phyloP scores from a whole-genome alignment of 495 filamentous ascomycete species.

The Talaromyces proteolyticus region DNA sequence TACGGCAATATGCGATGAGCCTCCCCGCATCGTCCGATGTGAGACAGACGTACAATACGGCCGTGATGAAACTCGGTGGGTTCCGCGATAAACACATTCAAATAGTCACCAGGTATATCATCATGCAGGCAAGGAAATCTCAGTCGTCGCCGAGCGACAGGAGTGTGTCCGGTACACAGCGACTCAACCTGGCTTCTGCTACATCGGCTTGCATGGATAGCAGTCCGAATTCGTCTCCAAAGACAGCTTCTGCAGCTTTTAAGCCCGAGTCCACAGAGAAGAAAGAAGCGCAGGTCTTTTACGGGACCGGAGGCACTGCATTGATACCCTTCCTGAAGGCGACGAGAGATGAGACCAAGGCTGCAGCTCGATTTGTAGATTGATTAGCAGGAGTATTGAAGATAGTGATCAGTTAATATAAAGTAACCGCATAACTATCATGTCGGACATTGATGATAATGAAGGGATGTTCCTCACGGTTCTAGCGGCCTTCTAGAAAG shows the following conservation, averaged over 20 bases:
- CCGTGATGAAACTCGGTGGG: conserved; percentile 69
- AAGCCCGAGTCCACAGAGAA: conserved; percentile 17
- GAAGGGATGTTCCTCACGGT: too few relatives aligned
- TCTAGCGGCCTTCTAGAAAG: neutral
- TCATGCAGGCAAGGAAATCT: conserved; percentile 47
- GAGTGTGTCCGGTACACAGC: conserved; percentile 9
- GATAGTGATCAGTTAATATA: neutral
- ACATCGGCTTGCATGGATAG: conserved; percentile 20
- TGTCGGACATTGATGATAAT: too few relatives aligned
- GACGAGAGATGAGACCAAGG: conserved; percentile 76
- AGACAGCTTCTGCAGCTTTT: neutral
- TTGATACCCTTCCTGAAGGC: conserved; percentile 90
- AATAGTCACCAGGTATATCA: conserved; percentile 92
- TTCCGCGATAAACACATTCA: conserved; percentile 90
- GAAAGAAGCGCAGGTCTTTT: conserved; percentile 34
- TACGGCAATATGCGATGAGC: conserved; percentile 70
- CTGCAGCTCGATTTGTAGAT: conserved; percentile 18
- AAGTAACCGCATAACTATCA: too few relatives aligned
- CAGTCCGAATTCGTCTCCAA: too few relatives aligned
- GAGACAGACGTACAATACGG: conserved; percentile 77
- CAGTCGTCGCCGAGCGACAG: conserved; percentile 35
- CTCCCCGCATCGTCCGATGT: conserved; percentile 54
- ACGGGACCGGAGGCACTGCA: conserved; percentile 85
- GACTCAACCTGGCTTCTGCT: conserved; percentile 53
- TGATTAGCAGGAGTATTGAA: conserved; percentile 8